phyloP scores from a whole-genome alignment of 768 basidiomycete species.

The Amanita jacksonii region DNA sequence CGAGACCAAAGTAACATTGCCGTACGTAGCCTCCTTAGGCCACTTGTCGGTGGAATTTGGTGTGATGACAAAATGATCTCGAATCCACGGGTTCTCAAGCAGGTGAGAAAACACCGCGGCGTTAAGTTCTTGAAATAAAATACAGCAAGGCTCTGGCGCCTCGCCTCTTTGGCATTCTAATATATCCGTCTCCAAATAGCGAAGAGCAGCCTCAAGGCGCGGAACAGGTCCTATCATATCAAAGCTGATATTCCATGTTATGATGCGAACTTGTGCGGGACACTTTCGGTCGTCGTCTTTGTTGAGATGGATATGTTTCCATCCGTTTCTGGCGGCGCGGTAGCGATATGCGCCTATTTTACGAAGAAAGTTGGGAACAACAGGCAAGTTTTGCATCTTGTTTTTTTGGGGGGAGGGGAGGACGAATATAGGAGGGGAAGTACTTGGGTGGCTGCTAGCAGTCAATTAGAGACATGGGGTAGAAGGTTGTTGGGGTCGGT shows the following conservation, averaged over 20 bases:
- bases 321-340: conserved; percentile 26
- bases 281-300: conserved; percentile 23
- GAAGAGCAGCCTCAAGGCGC: conserved; percentile 40
- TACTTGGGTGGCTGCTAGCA: not conserved
- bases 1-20: conserved; percentile 64
- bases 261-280: conserved; percentile 39
- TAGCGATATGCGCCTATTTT: conserved; percentile 30
- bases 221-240: conserved; percentile 22
- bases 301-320: conserved; percentile 34
- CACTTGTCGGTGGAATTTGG: conserved; percentile 48
- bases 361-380: conserved; percentile 22
- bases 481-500: too few species aligned
- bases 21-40: conserved; percentile 41
- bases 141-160: conserved; percentile 47
- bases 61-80: conserved; percentile 45
- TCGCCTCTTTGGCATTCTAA: conserved; percentile 36
- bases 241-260: conserved; percentile 72
- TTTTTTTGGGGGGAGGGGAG: not conserved
- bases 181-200: conserved; percentile 44
- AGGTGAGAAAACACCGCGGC: conserved; percentile 33
- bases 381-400: conserved; percentile 8
- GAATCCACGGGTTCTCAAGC: conserved; percentile 53
- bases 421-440: not conserved
- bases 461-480: not conserved
- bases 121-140: conserved; percentile 65